A percentile compares a stretch with the other conserved stretches of the same genome.
These are phyloP conservation scores for Daldinia bambusicola DNA, from an alignment of 495 filamentous ascomycete species.

Conservation along the genomic window DNA sequence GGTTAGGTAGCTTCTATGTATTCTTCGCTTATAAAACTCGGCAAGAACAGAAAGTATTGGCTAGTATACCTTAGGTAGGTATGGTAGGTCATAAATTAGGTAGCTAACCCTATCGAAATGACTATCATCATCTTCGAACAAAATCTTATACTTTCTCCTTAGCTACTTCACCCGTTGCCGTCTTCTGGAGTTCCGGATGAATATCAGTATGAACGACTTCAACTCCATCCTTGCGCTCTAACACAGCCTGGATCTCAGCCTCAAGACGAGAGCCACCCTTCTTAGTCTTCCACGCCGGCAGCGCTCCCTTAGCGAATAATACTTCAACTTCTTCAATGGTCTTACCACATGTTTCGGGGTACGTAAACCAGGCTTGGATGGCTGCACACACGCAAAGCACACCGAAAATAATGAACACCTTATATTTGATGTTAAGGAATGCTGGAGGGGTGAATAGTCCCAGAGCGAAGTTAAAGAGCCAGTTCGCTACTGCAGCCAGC, in stretches of 20 bases:
- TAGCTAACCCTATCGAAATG: not conserved
- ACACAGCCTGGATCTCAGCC: conserved; percentile 57
- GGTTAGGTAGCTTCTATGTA: too few species aligned
- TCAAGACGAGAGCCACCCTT: conserved; percentile 60
- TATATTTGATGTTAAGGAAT: conserved; percentile 78
- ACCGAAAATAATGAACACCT: conserved; percentile 79
- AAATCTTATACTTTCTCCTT: conserved; percentile 29
- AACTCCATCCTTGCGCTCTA: conserved; percentile 44
- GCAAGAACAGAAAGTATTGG: not conserved
- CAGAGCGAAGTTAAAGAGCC: conserved; percentile 81
- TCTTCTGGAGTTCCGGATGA: conserved; percentile 31
- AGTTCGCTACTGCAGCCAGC: conserved; percentile 73
- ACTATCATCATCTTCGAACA: not conserved
- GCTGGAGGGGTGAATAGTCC: conserved; percentile 76
- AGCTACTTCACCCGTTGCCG: conserved; percentile 20
- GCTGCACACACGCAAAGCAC: conserved; percentile 72
- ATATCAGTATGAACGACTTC: conserved; percentile 41
- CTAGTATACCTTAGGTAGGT: not conserved
- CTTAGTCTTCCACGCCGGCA: conserved; percentile 68
- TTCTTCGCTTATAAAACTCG: not conserved
- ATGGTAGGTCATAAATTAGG: not conserved
- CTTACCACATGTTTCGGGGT: conserved; percentile 77
- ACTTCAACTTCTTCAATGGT: conserved; percentile 76
- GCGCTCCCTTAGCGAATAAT: conserved; percentile 67
- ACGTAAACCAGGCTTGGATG: conserved; percentile 72